A percentile compares a stretch with the other conserved stretches of the same genome.
These are phyloP conservation scores for Terfezia boudieri DNA, from an alignment of 495 filamentous ascomycete species.

Conservation along the genomic window DNA sequence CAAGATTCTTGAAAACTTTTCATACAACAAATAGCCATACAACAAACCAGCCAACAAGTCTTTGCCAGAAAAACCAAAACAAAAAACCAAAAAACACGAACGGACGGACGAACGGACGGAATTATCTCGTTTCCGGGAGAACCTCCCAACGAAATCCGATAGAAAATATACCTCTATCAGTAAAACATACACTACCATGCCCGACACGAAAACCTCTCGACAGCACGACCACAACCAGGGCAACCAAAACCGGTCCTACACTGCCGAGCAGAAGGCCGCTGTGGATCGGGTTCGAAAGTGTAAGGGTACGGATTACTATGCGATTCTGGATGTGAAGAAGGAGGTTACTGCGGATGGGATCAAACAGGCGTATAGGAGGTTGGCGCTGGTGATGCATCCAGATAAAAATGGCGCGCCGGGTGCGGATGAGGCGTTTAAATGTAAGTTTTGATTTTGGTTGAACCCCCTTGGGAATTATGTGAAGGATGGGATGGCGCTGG, in stretches of 20 bases:
- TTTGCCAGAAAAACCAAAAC: too few species aligned
- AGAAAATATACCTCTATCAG: too few species aligned
- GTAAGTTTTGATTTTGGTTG: conserved; percentile 25
- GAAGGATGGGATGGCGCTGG: neutral
- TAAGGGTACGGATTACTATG: conserved; percentile 68
- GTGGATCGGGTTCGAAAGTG: conserved; percentile 74
- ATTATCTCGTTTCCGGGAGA: too few species aligned
- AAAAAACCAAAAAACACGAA: too few species aligned
- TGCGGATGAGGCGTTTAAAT: conserved; percentile 92
- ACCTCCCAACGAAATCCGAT: too few species aligned
- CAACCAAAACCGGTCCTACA: conserved; percentile 74
- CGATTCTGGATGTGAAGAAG: conserved; percentile 46
- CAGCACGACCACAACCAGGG: conserved; percentile 79
- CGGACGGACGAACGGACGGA: too few species aligned
- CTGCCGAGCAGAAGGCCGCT: conserved; percentile 68
- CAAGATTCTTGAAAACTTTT: too few species aligned
- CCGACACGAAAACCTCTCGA: conserved; percentile 36
- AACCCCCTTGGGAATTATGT: neutral
- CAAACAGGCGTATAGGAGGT: conserved; percentile 87
- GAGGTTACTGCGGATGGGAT: conserved; percentile 57
- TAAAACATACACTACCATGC: conserved; percentile 1
- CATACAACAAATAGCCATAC: too few species aligned
- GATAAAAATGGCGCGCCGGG: conserved; percentile 97
- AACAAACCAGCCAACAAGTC: too few species aligned
- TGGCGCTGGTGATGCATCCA: conserved; percentile 72